Evolutionary conservation across 1,139 yeast genomes (phyloP).

Genomic region (Ogataea hybrid): DNA sequence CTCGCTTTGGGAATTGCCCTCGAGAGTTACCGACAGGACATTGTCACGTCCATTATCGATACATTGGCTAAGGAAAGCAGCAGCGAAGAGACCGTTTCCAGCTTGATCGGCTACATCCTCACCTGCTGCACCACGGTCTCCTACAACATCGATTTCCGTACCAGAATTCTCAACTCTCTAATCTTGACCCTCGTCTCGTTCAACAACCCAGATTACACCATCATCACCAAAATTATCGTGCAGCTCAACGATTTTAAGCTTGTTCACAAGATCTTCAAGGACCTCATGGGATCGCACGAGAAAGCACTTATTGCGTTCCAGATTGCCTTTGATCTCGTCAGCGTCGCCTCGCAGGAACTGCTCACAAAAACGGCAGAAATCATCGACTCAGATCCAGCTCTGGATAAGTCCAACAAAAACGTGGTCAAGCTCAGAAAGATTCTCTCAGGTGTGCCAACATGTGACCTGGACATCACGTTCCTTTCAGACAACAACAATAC

Average conservation of each 20-base stretch:
- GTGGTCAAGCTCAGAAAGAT: slow-evolving; percentile 58
- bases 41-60: slow-evolving; percentile 62
- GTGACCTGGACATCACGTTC: slow-evolving; percentile 90
- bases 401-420: slow-evolving; percentile 35
- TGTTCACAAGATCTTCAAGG: slow-evolving; percentile 67
- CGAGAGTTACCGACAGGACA: slow-evolving; percentile 84
- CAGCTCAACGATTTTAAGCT: slow-evolving; percentile 75
- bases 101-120: slow-evolving; percentile 70
- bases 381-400: slow-evolving; percentile 43
- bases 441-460: slow-evolving; percentile 89
- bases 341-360: slow-evolving; percentile 90
- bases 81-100: slow-evolving; percentile 50
- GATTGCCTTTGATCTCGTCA: slow-evolving; percentile 92
- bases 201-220: slow-evolving; percentile 70
- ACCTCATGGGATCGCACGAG: slow-evolving; percentile 44
- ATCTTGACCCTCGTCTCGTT: slow-evolving; percentile 59
- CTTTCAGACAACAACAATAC: slow-evolving; percentile 84
- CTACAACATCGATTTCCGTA: slow-evolving; percentile 60
- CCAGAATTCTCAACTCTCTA: slow-evolving; percentile 58
- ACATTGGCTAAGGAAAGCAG: slow-evolving; percentile 36
- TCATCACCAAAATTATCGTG: slow-evolving; percentile 80
- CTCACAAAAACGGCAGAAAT: slow-evolving; percentile 56
- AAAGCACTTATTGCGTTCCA: slow-evolving; percentile 71
- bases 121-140: slow-evolving; percentile 68
- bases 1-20: slow-evolving; percentile 89